Conservation (phyloP, 2,329 filamentous ascomycete genomes). For the Trichoderma lentiforme region DNA sequence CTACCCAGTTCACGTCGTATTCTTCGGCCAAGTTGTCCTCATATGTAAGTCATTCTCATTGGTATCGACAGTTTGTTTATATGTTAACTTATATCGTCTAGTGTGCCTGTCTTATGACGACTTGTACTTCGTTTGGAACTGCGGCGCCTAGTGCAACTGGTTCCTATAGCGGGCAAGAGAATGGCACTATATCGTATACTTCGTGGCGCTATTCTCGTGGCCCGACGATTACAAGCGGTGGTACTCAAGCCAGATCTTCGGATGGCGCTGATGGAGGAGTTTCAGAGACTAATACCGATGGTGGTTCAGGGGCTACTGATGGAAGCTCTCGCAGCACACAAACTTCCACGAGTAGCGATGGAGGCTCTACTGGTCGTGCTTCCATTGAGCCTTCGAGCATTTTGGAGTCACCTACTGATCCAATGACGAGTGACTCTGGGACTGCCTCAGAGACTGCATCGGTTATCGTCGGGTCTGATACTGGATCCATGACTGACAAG, state of each 20-base stretch:
- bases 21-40: conserved; percentile 31
- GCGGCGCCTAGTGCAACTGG: not conserved
- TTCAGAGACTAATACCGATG: not conserved
- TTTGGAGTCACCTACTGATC: not conserved
- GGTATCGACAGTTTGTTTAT: no score
- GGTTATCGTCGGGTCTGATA: conserved; percentile 2
- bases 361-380: not conserved
- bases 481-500: conserved; percentile 12
- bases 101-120: conserved; percentile 28
- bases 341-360: not conserved
- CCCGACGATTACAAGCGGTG: not conserved
- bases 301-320: not conserved
- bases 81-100: not conserved
- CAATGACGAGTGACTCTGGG: not conserved
- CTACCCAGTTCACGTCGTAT: conserved; percentile 29
- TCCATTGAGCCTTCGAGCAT: not conserved
- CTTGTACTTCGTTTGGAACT: conserved; percentile 19
- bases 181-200: conserved; percentile 1
- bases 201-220: not conserved
- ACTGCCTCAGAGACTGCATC: not conserved
- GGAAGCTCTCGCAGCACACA: not conserved
- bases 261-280: not conserved
- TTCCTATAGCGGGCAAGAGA: not conserved
- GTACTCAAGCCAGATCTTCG: not conserved
- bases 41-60: conserved; percentile 26